Conservation (phyloP, 23 red algal genomes). For the Chondrus crispus region DNA sequence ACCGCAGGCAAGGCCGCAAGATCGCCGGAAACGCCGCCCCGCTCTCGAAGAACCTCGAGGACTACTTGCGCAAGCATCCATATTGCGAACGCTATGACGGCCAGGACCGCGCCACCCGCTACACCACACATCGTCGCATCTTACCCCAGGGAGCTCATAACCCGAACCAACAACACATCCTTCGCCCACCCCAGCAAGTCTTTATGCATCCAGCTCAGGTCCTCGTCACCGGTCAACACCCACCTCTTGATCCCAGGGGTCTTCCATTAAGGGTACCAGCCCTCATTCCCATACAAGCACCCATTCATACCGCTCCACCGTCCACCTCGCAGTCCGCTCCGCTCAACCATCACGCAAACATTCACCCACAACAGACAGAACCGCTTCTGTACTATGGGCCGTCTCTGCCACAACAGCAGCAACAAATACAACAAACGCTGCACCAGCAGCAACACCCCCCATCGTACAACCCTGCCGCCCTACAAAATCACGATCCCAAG, state of each 20-base stretch:
- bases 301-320: neutral
- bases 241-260: neutral
- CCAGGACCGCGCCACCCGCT: conserved; percentile 60
- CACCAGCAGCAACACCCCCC: neutral
- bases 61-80: conserved; percentile 74
- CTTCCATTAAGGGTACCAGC: neutral
- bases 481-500: neutral
- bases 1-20: conserved; percentile 81
- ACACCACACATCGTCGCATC: conserved; percentile 53
- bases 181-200: neutral
- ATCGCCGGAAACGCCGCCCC: conserved; percentile 92
- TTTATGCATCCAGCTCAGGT: neutral
- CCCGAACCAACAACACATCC: neutral
- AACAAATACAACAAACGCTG: neutral
- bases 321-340: too few relatives aligned
- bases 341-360: too few relatives aligned
- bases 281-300: neutral
- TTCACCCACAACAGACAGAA: too few relatives aligned
- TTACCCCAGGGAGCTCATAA: conserved; percentile 40
- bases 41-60: conserved; percentile 66
- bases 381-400: too few relatives aligned
- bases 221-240: neutral
- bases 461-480: neutral
- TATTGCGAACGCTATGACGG: conserved; percentile 85
- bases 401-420: neutral